Conservation (phyloP, 306 rosid genomes). For the Trifolium dubium region DNA sequence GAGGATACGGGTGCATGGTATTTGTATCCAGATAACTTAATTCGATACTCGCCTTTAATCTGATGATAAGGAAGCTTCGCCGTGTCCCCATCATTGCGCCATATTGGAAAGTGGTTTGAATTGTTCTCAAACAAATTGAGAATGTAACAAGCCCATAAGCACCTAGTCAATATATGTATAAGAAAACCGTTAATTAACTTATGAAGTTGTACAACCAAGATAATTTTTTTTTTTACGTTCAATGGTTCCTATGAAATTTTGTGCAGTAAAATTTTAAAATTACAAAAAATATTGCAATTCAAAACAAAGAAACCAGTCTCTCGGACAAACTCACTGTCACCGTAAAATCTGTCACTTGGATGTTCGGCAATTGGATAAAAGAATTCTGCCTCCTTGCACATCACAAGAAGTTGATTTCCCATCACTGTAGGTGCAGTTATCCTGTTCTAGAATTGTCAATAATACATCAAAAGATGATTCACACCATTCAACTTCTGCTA, state of each 20-base stretch:
- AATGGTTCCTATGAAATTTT: neutral
- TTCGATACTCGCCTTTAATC: conserved; percentile 80
- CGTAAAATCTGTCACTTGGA: conserved; percentile 96
- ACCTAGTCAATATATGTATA: conserved; percentile 31
- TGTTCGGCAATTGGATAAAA: conserved; percentile 82
- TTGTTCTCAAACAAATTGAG: conserved; percentile 83
- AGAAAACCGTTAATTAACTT: conserved; percentile 25
- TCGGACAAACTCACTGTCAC: conserved; percentile 62
- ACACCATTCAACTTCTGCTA: conserved; percentile 83
- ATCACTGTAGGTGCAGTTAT: conserved; percentile 85
- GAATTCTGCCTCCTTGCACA: too few relatives aligned
- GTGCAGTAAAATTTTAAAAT: conserved; percentile 5
- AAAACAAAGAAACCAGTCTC: conserved; percentile 30
- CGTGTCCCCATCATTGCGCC: conserved; percentile 85
- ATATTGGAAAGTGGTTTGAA: conserved; percentile 77
- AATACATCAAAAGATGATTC: conserved; percentile 87
- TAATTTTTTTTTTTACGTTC: conserved; percentile 9
- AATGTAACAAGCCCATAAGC: conserved; percentile 44
- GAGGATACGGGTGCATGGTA: conserved; percentile 70
- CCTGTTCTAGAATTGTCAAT: conserved; percentile 86
- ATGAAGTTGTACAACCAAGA: neutral
- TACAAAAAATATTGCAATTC: conserved; percentile 2
- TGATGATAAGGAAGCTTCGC: conserved; percentile 91
- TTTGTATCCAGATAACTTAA: conserved; percentile 90
- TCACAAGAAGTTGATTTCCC: conserved; percentile 90